Conservation (phyloP, 2,329 filamentous ascomycete species). For the Diaporthe eres region DNA sequence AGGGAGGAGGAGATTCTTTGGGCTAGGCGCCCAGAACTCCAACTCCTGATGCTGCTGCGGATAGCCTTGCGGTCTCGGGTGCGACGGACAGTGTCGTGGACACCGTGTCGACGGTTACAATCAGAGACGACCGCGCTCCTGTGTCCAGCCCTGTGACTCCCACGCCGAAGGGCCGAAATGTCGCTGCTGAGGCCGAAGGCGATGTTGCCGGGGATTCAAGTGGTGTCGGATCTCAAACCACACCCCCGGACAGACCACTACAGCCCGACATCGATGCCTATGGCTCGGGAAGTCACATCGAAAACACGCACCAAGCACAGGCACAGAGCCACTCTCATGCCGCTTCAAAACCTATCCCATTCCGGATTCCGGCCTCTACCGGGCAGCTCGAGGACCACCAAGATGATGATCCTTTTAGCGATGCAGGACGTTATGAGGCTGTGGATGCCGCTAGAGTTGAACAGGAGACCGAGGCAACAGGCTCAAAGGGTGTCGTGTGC, state of each 20-base stretch:
- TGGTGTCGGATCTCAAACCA: neutral
- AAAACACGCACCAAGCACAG: neutral
- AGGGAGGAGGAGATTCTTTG: constrained; percentile 54
- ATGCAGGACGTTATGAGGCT: neutral
- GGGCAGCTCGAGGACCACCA: neutral
- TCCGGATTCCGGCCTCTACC: neutral
- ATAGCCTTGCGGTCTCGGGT: constrained; percentile 12
- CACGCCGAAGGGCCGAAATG: neutral
- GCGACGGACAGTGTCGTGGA: neutral
- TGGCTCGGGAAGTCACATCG: neutral
- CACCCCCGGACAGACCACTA: neutral
- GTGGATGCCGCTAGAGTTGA: neutral
- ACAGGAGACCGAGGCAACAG: neutral
- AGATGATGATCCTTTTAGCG: neutral
- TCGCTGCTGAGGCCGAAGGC: neutral
- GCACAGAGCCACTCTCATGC: neutral
- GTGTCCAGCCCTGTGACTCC: neutral
- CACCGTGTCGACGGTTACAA: neutral
- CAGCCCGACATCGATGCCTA: neutral
- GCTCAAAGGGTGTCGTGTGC: neutral
- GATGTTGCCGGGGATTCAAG: neutral
- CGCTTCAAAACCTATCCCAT: neutral
- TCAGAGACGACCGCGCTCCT: no score
- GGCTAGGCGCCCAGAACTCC: constrained; percentile 33
- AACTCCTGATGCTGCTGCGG: constrained; percentile 23